Evolutionary conservation across 495 filamentous ascomycete genomes (phyloP).

Genomic region (Penicillium atrosanguineum): DNA sequence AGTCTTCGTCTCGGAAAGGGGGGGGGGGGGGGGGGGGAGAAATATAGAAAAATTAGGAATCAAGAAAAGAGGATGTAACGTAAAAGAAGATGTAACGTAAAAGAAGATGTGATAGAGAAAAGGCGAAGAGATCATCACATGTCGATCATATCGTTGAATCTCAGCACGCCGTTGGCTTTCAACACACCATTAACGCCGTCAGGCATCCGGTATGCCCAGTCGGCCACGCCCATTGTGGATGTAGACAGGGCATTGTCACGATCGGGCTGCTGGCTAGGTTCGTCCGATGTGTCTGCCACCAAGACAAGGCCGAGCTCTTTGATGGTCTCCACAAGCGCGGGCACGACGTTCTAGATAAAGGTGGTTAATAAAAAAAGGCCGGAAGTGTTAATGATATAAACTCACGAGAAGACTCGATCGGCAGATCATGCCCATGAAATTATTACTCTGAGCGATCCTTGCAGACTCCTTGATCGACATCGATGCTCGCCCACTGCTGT

Average conservation of each 20-base stretch:
- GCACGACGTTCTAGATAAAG: slow-evolving; percentile 73
- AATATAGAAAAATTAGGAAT: not conserved
- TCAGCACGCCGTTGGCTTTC: slow-evolving; percentile 78
- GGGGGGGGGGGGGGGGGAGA: too few relatives aligned
- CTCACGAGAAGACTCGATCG: slow-evolving; percentile 79
- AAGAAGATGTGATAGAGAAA: slow-evolving; percentile 7
- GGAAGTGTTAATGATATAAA: slow-evolving; percentile 9
- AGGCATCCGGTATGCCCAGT: slow-evolving; percentile 49
- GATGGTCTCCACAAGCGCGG: slow-evolving; percentile 86
- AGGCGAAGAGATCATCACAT: slow-evolving; percentile 53
- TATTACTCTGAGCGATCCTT: slow-evolving; percentile 88
- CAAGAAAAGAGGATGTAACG: not conserved
- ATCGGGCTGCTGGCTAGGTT: slow-evolving; percentile 28
- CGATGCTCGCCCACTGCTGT: slow-evolving; percentile 65
- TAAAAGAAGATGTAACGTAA: slow-evolving; percentile 1
- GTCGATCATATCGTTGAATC: slow-evolving; percentile 93
- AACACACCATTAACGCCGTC: slow-evolving; percentile 83
- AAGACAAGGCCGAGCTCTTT: slow-evolving; percentile 91
- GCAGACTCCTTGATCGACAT: slow-evolving; percentile 94
- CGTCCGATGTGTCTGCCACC: slow-evolving; percentile 78
- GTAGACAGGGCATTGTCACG: slow-evolving; percentile 47
- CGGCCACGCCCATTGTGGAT: slow-evolving; percentile 42
- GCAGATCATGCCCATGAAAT: slow-evolving; percentile 96
- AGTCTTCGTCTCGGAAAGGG: slow-evolving; percentile 24
- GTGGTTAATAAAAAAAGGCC: slow-evolving; percentile 18